Conservation (phyloP, 768 basidiomycete species). For the Hemileccinum rubropunctum region DNA sequence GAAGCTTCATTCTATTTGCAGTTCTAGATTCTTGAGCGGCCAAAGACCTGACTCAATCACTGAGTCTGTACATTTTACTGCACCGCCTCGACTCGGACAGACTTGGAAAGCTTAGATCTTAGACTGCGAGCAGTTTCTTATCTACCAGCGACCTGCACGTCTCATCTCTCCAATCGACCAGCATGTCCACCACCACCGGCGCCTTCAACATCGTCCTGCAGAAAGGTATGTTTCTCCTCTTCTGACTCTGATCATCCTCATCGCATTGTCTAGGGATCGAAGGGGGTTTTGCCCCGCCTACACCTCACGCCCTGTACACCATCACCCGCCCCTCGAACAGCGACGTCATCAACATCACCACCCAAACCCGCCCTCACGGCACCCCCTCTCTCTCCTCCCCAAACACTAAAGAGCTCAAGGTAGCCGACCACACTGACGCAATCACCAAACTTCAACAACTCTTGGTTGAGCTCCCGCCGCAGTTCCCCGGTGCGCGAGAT, state of each 20-base stretch:
- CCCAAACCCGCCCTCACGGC: conserved; percentile 48
- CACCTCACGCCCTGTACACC: conserved; percentile 51
- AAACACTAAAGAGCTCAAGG: conserved; percentile 49
- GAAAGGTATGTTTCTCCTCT: conserved; percentile 40
- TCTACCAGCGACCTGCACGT: too few species aligned
- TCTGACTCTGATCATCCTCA: background rate
- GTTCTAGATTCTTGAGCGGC: too few species aligned
- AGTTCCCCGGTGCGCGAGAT: conserved; percentile 57
- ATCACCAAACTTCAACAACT: conserved; percentile 48
- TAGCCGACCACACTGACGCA: conserved; percentile 6
- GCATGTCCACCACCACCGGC: conserved; percentile 17
- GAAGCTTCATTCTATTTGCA: too few species aligned
- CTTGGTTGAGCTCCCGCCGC: conserved; percentile 44
- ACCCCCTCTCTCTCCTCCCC: conserved; percentile 40
- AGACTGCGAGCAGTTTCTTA: too few species aligned
- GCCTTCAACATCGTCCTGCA: conserved; percentile 38
- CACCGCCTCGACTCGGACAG: background rate
- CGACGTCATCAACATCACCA: conserved; percentile 42
- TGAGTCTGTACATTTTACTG: too few species aligned
- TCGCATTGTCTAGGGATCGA: conserved; percentile 55
- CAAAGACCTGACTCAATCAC: too few species aligned
- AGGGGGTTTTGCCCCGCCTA: conserved; percentile 75
- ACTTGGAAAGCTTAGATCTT: too few species aligned
- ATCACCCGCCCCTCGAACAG: conserved; percentile 41
- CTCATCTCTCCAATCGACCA: background rate